Conservation (phyloP, 1,284 basidiomycete species). For the Ustilago bromivora region DNA sequence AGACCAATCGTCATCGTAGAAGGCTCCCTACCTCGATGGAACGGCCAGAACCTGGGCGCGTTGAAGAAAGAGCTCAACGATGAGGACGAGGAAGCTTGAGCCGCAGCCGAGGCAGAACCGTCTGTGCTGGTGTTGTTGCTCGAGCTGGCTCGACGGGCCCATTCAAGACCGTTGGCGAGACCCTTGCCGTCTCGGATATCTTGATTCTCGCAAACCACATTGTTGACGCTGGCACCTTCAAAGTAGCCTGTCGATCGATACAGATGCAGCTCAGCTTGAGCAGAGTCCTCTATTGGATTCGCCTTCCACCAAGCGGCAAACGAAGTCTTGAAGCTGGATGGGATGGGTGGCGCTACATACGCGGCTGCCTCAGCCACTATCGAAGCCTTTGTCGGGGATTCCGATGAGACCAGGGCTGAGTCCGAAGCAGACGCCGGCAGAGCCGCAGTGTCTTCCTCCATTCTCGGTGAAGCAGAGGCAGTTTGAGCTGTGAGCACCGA, state of each 20-base stretch:
- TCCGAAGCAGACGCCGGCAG: constrained; percentile 33
- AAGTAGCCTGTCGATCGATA: constrained; percentile 57
- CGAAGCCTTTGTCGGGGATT: constrained; percentile 1
- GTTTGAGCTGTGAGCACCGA: constrained; percentile 33
- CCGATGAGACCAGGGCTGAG: constrained; percentile 17
- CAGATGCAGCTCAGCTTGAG: constrained; percentile 59
- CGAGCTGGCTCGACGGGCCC: constrained; percentile 15
- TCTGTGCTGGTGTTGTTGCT: not conserved
- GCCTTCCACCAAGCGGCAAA: constrained; percentile 59
- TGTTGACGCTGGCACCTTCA: constrained; percentile 52
- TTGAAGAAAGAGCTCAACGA: constrained; percentile 21
- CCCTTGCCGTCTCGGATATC: constrained; percentile 49
- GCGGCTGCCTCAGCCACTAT: constrained; percentile 9
- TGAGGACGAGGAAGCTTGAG: constrained; percentile 5
- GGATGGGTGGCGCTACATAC: constrained; percentile 54
- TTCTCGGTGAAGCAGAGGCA: constrained; percentile 21
- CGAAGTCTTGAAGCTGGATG: constrained; percentile 52
- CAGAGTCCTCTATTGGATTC: constrained; percentile 44
- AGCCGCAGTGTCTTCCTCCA: constrained; percentile 9
- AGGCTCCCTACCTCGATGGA: constrained; percentile 38
- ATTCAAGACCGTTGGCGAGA: constrained; percentile 33
- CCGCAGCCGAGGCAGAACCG: not conserved
- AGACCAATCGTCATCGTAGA: constrained; percentile 49
- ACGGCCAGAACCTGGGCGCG: constrained; percentile 40
- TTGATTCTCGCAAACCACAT: constrained; percentile 44